Base-by-base conservation (phyloP, 2,329 filamentous ascomycete genomes). In the Fusarium drepaniforme region DNA sequence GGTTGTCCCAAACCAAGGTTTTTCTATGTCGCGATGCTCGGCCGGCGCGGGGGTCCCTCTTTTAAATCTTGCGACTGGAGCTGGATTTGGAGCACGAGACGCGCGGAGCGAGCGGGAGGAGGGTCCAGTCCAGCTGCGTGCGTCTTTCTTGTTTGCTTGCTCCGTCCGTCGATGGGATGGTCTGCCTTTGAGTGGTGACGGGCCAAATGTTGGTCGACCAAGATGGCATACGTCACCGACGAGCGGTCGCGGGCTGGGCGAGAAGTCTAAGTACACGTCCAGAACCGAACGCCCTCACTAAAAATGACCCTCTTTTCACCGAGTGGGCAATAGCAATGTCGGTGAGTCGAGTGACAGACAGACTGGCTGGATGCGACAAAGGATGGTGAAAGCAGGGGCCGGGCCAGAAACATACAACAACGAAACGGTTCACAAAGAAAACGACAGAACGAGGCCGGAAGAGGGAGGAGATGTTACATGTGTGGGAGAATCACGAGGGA, bases 141-240 rank as follows among this genome's bases (percentile, higher is more conserved):
- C 58, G 67, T 67, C 61, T 75, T 51, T 58, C 68, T 66, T 37
- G 35, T 42, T 64, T 73, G 44, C 51, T 64, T 56, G 38, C 59
- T 56, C 46, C 64, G 63, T 75, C 65, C 65, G 51, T 58, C 66
- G 65, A 67, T 57, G 65, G 73, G 72, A 76, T 70, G 66, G 64
- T 51, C 66, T 44, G 76, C 67, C 74, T 37, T 58, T 74, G 73
- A 73, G 66, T 78, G 74, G 70, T 78, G 68, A 76, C 66, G 67
- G 71, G 37, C 67, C 68, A 57, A 64, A 30, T 72, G 63, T 53
- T 66, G 63, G 58, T 68, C 51, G 57, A 61, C 63, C 21, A 37
- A 49, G 59, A 68, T 77, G 66, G 71, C 66, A 71, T 79, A 79
- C 77, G 77, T 79, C 77, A 79, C 77, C 67, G 62, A 64, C 56